Evolutionary conservation across 108 stramenopile genomes (phyloP), one percentile per base, ranked within the genome.

Genomic region (Mayamaea pseudoterrestris): DNA sequence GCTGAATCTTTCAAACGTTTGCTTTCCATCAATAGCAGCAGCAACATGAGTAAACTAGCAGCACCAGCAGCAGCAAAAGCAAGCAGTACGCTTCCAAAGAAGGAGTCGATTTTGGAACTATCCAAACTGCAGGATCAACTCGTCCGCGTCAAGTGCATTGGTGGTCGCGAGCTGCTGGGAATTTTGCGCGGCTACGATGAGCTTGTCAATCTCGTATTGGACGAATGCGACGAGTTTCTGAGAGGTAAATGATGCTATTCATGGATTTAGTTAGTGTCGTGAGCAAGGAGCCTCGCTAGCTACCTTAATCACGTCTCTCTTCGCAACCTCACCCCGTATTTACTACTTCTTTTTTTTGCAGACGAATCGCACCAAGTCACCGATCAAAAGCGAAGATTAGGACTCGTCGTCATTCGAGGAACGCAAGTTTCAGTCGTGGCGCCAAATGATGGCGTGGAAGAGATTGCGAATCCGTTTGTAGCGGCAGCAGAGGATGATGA

Each of bases 391-490:
- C 41, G 87, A 41, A 68, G 57, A 55, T 51, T 90, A 34, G 87
- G 87, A 2, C 35, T 90, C 44, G 80, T 82, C 6, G 87, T 90
- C 3, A 65, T 90, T 35, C 60, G 87, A 27, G 87, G 87, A 28
- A 90, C 87, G 21, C 87, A 90, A 59, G 87, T 90, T 12, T 78
- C 77, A 39, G 62, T 90, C 22, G 83, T 90, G 5, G 74, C 82
- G 9, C 87, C 87, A 36, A 65, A 81, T 41, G 87, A 90, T 5
- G 87, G 87, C 22, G 74, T 73, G 36, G 87, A 90, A 67, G 87
- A 90, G 55, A 90, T 90, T 65, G 80, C 80, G 3, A 90, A 90
- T 67, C 87, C 87, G 35, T 90, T 90, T 51, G 41, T 82, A 45
- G 73, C 56, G 12, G 71, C 61, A 23, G 80, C 74, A 4, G 81